These are phyloP conservation scores for Petasospora rhodanensis DNA, from an alignment of 1,139 yeast species.

Conservation along the genomic window DNA sequence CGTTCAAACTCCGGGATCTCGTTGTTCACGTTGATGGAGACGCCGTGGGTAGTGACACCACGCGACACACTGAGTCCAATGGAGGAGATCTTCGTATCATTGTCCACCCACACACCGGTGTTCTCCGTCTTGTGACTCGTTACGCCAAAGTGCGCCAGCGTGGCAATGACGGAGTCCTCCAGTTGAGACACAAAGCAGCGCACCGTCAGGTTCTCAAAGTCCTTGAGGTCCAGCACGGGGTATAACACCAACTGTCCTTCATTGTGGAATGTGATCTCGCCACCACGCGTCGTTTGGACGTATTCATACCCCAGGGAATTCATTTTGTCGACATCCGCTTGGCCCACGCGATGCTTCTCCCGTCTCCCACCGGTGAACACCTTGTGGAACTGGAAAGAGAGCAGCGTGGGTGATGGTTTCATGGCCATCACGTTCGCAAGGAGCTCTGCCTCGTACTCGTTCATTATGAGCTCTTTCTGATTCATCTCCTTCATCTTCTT, in stretches of 20 bases:
- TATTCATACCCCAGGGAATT: slow-evolving; percentile 40
- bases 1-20: slow-evolving; percentile 64
- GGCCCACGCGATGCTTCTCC: slow-evolving; percentile 47
- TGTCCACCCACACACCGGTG: slow-evolving; percentile 82
- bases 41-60: slow-evolving; percentile 84
- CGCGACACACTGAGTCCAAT: slow-evolving; percentile 85
- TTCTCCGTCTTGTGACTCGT: slow-evolving; percentile 45
- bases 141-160: slow-evolving; percentile 36
- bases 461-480: slow-evolving; percentile 38
- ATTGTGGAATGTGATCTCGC: slow-evolving; percentile 95
- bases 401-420: slow-evolving; percentile 59
- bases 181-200: slow-evolving; percentile 72
- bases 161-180: slow-evolving; percentile 56
- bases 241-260: slow-evolving; percentile 91
- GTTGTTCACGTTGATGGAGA: slow-evolving; percentile 74
- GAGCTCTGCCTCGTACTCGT: slow-evolving; percentile 44
- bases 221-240: slow-evolving; percentile 68
- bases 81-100: slow-evolving; percentile 73
- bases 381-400: slow-evolving; percentile 79
- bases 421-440: slow-evolving; percentile 41
- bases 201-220: slow-evolving; percentile 56
- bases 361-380: slow-evolving; percentile 90
- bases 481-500: slow-evolving; percentile 36
- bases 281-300: slow-evolving; percentile 86
- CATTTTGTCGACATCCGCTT: slow-evolving; percentile 31